phyloP scores from a whole-genome alignment of 306 rosid genomes.

The Mucuna pruriens region DNA sequence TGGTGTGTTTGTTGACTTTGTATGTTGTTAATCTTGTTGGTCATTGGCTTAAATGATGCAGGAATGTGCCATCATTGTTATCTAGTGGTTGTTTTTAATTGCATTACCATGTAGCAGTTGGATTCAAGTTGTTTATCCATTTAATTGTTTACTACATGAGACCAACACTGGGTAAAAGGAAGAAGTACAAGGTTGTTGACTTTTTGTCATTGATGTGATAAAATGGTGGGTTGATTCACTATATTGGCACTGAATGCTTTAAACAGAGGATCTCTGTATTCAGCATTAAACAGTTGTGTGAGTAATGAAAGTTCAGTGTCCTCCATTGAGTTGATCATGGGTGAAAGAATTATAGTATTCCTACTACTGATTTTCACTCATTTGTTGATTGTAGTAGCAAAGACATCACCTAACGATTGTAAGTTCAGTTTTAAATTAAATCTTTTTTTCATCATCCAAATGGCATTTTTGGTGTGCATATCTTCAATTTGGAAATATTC shows the following conservation, averaged over 20 bases:
- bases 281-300: slow-evolving; percentile 15
- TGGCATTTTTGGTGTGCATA: neutral
- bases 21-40: slow-evolving; percentile 11
- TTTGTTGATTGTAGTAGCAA: slow-evolving; percentile 34
- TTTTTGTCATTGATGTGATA: neutral
- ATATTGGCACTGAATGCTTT: neutral
- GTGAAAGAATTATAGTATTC: slow-evolving; percentile 23
- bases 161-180: neutral
- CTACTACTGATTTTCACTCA: slow-evolving; percentile 38
- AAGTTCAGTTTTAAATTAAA: slow-evolving; percentile 31
- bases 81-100: slow-evolving; percentile 34
- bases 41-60: slow-evolving; percentile 33
- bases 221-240: neutral
- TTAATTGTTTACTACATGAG: neutral
- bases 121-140: neutral
- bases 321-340: slow-evolving; percentile 44
- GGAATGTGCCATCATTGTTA: slow-evolving; percentile 22
- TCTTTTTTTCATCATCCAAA: neutral
- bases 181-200: neutral
- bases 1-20: slow-evolving; percentile 33
- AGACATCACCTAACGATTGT: slow-evolving; percentile 39
- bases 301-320: slow-evolving; percentile 7
- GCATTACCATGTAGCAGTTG: neutral
- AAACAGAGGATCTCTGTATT: slow-evolving; percentile 22
- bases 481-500: slow-evolving; percentile 4